Evolutionary conservation across 2,329 filamentous ascomycete species (phyloP), one percentile per base, ranked within the genome.

Genomic region (Polychaeton citri): DNA sequence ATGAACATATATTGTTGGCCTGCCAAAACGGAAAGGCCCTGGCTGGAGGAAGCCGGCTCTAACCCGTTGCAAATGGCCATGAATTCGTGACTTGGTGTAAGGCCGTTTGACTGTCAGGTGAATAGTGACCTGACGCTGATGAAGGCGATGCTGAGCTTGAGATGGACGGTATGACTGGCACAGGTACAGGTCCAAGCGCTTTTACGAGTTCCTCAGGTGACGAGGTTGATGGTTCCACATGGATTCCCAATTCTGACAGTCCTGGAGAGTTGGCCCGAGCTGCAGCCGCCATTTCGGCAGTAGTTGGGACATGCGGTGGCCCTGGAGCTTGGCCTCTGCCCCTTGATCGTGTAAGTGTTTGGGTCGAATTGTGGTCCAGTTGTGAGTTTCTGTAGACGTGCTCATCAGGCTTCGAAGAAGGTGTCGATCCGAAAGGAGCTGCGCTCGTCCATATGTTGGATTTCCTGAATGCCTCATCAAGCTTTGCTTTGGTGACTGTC

Each of bases 161-260:
- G 12, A 28, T 5, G 24, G 15, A 28, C 7, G 24, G 15, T 10
- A 28, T 15, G 24, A 15, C 4, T 3, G 24, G 24, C 7, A 15
- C 24, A 28, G 24, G 7, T 24, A 43, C 41, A 5, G 47, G 42
- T 12, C 47, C 47, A 13, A 50, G 41, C 2, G 45, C 45, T 26
- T 37, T 32, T 2, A 48, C 39, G 13, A 47, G 26, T 19, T 48
- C 47, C 17, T 50, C 45, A 6, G 45, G 44, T 8, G 38, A 41
- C 2, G 43, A 46, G 9, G 40, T 46, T 3, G 45, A 39, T 5
- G 42, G 39, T 26, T 39, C 35, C 8, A 48, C 36, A 13, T 38
- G 21, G 28, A 49, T 37, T 2, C 41, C 45, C 5, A 44, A 35
- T 30, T 45, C 47, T 19, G 42, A 39, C 15, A 41, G 37, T 7